Evolutionary conservation across 2,329 filamentous ascomycete genomes (phyloP).

Genomic region (Penicillium corylophilum): DNA sequence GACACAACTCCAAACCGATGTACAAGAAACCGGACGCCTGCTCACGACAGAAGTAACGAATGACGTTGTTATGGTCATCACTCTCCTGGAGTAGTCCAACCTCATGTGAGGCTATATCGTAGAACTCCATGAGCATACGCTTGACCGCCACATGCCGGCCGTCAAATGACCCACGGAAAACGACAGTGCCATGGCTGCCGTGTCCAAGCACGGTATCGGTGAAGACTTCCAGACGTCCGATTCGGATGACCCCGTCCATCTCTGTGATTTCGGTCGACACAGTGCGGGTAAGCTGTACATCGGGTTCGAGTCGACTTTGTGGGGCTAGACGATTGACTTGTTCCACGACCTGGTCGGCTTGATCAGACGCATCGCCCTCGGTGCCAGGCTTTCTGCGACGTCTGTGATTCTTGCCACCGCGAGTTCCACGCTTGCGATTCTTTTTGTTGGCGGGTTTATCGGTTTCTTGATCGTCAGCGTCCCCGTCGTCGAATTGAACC

Average conservation of each 20-base stretch:
- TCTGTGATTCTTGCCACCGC: slow-evolving; percentile 68
- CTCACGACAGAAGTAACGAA: slow-evolving; percentile 92
- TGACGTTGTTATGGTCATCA: slow-evolving; percentile 94
- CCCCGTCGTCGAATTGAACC: slow-evolving; percentile 42
- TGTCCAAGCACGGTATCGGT: slow-evolving; percentile 63
- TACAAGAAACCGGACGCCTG: slow-evolving; percentile 88
- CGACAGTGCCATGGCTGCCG: slow-evolving; percentile 94
- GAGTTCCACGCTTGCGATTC: slow-evolving; percentile 63
- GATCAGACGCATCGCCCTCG: slow-evolving; percentile 56
- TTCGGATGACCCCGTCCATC: slow-evolving; percentile 61
- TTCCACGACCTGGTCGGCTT: slow-evolving; percentile 59
- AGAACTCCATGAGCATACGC: slow-evolving; percentile 93
- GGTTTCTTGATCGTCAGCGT: slow-evolving; percentile 31
- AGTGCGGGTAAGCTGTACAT: slow-evolving; percentile 55
- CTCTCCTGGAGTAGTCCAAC: slow-evolving; percentile 87
- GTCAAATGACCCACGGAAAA: slow-evolving; percentile 93
- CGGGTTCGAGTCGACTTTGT: slow-evolving; percentile 58
- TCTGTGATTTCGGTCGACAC: slow-evolving; percentile 57
- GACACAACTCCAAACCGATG: slow-evolving; percentile 91
- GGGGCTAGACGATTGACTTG: slow-evolving; percentile 48
- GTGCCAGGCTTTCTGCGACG: slow-evolving; percentile 53
- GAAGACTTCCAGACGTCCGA: slow-evolving; percentile 61
- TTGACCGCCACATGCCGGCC: slow-evolving; percentile 93
- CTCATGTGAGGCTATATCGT: slow-evolving; percentile 91
- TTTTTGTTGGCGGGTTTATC: slow-evolving; percentile 63